Evolutionary conservation across 306 rosid species (phyloP), one percentile per base, ranked within the genome.

Genomic region (Corylus americana): DNA sequence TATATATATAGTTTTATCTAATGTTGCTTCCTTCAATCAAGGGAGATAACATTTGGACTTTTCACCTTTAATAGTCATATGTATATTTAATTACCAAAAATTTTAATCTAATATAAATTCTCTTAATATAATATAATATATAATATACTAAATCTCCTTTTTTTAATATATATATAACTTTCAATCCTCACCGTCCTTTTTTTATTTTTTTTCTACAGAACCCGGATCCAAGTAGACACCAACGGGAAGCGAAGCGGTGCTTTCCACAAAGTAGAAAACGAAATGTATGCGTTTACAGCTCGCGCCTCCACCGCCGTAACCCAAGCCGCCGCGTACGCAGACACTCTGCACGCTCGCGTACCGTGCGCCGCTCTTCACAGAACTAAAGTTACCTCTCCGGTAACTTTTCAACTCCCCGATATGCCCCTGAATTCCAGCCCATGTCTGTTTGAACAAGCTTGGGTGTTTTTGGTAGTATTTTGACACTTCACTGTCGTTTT

Each of bases 261-360:
- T 12, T 54, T 54, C 17, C n/a, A 7, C 0, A 27, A 11, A 27
- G 6, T 0, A 27, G 17, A 1, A 5, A 29, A 66, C 22, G 72
- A n/a, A 18, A 85, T 85, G 89, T 76, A 83, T 29, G 70, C 73
- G 62, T 20, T 72, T 18, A 71, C 80, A 64, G 55, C 88, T 8
- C 55, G 81, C 7, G 2, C 81, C 55, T 12, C 81, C 71, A 18
- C 83, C 63, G 5, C 84, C 9, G 4, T 31, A 4, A 22, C 75
- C 22, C 18, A n/a, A 4, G 3, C 75, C 37, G 2, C 42, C 4
- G 20, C 42, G 29, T 5, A 11, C 27, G 14, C 83, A 77, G 17
- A 74, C 66, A 8, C 85, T n/a, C n/a, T 69, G 8, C 20, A 74
- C 66, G 1, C 68, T 58, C 78, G 69, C 45, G 2, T 49, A 55